Base-by-base conservation (phyloP, 2,329 filamentous ascomycete species). In the Mariannaea elegans region DNA sequence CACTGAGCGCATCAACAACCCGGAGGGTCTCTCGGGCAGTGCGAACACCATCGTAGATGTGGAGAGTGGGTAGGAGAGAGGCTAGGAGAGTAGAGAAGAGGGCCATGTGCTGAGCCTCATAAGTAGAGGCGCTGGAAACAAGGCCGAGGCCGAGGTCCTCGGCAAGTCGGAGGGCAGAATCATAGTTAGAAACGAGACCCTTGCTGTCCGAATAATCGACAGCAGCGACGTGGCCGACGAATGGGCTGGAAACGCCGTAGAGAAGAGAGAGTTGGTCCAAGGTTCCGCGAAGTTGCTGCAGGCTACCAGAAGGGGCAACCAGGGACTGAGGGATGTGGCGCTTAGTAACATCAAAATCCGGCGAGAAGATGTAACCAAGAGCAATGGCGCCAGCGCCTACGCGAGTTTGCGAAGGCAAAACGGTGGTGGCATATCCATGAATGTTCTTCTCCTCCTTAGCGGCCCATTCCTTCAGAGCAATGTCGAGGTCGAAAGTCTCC, bases 281-380 rank as follows among this genome's bases (percentile, higher is more conserved):
- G 24, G 92, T 86, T n/a, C 89, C 82, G 39, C 93, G 91, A 72
- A 99, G 84, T 73, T 91, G 90, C 61, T 88, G 87, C 66, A 99
- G 82, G 65, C 90, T 94, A 44, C 92, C 88, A 0, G 93, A 94
- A 3, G 93, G 92, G 9, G 93, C 94, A 64, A 99, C 80, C 64
- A 99, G 88, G 14, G 92, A 89, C 83, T 99, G 95, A 3, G 95
- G 94, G 59, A 97, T 89, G 74, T 95, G 89, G 67, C 94, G 89
- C 84, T 95, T 97, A 81, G 86, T 88, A 71, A 97, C 78, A 76
- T 98, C 94, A 72, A 97, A 97, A 79, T 99, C 95, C 72, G 93
- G 92, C 62, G 94, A 97, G 84, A 98, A 99, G 76, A 98, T 92
- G 80, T 99, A 99, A 57, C 95, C 95, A 47, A 99, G 85, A 19